phyloP scores from a whole-genome alignment of 495 filamentous ascomycete species.

The Podospora sp. region DNA sequence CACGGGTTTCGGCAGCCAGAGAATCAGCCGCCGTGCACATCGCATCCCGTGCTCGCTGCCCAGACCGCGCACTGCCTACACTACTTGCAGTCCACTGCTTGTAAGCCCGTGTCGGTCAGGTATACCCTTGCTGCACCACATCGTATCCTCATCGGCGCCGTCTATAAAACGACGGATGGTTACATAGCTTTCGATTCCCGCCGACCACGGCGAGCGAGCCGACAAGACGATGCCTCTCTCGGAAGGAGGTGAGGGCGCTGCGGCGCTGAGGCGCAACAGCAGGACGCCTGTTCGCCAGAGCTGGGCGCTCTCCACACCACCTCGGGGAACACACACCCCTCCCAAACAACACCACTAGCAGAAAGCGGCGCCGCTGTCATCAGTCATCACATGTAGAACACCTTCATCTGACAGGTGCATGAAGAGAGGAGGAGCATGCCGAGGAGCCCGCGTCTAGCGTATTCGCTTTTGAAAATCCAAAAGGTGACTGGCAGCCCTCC shows the following conservation, averaged over 20 bases:
- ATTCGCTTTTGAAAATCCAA: constrained; percentile 9
- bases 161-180: not conserved
- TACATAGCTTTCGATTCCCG: not conserved
- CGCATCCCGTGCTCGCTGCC: not conserved
- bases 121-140: not conserved
- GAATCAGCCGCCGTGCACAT: constrained; percentile 10
- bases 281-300: not conserved
- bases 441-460: not conserved
- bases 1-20: constrained; percentile 26
- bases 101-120: too few species aligned
- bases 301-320: not conserved
- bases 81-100: too few species aligned
- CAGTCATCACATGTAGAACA: constrained; percentile 6
- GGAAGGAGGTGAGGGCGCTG: not conserved
- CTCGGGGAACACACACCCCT: not conserved
- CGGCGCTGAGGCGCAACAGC: not conserved
- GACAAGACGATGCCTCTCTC: not conserved
- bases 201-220: not conserved
- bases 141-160: not conserved
- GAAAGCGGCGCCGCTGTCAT: not conserved
- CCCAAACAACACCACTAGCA: not conserved
- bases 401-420: constrained; percentile 4
- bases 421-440: not conserved
- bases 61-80: not conserved
- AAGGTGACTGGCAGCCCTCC: not conserved